Base-by-base conservation (phyloP, 768 basidiomycete species). In the Termitomyces sp. region DNA sequence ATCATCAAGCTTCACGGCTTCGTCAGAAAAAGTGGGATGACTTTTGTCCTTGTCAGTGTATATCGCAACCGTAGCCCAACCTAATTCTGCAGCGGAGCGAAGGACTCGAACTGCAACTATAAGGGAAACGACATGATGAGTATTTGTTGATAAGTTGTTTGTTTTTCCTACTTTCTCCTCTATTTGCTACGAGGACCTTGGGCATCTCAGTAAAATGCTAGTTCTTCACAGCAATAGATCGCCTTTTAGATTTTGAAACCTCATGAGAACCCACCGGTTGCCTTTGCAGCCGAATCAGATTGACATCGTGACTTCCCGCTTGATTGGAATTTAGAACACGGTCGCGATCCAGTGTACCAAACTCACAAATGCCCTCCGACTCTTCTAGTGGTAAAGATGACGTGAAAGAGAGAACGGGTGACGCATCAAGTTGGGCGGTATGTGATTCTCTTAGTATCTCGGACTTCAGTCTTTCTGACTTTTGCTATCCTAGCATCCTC, bases 101-200 rank as follows among this genome's bases (percentile, higher is more conserved):
- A 95, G 87, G 45, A 95, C 86, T 66, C 93, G 87, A 63, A 95
- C 84, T n/a, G 93, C 93, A 71, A 95, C 95, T 86, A 48, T n/a
- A 31, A 27, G 37, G 27, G 37, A 47, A 45, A 57, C 30, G 45
- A 54, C 46, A 12, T 22, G 2, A 57, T 58, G 37, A 60, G 62
- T 46, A 51, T 58, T 60, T 63, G 58, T 59, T 60, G 64, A 46
- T 48, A 31, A 48, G 30, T 46, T 88, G 51, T 39, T 58, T 51
- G 57, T 52, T 49, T 34, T 55, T 73, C 77, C 71, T 53, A 78
- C 87, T 68, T 73, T 88, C 90, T 59, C 88, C 88, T 61, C 88
- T 79, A 67, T 90, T 90, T 41, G 88, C 88, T 57, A 90, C 87
- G 16, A 90, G 78, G 60, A 89, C 81, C 75, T 89, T 90, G 45